Percentiles rank a stretch among this genome's conserved stretches.
phyloP scores from a whole-genome alignment of 2,329 filamentous ascomycete genomes.

The Colletotrichum sp. region DNA sequence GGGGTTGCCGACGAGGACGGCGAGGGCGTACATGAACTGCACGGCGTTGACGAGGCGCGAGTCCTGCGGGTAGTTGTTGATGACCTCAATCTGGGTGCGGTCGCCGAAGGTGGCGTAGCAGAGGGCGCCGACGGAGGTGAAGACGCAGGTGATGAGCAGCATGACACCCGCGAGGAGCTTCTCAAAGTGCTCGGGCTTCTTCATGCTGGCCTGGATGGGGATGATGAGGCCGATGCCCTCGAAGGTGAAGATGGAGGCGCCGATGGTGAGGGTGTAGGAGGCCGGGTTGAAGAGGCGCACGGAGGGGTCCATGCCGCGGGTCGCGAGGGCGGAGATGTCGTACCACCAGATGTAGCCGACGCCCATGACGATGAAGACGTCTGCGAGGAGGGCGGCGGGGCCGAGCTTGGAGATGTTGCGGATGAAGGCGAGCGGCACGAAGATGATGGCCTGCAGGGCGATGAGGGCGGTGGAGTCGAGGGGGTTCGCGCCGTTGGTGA shows the following conservation, averaged over 20 bases:
- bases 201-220: constrained; percentile 96
- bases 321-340: constrained; percentile 63
- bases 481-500: constrained; percentile 53
- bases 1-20: constrained; percentile 74
- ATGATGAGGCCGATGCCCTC: constrained; percentile 98
- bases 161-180: constrained; percentile 71
- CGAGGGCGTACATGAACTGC: constrained; percentile 76
- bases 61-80: constrained; percentile 76
- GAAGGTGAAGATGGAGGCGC: constrained; percentile 88
- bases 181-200: constrained; percentile 70
- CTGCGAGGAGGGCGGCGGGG: constrained; percentile 70
- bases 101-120: constrained; percentile 78
- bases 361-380: constrained; percentile 74
- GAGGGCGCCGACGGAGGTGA: constrained; percentile 73
- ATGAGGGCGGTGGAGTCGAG: constrained; percentile 66
- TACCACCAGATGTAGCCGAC: constrained; percentile 77
- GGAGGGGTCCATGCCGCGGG: constrained; percentile 60
- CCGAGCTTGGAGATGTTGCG: constrained; percentile 79
- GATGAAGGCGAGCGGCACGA: constrained; percentile 72
- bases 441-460: constrained; percentile 65
- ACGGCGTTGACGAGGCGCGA: constrained; percentile 77
- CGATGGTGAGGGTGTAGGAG: constrained; percentile 73
- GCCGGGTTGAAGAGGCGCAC: constrained; percentile 74
- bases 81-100: constrained; percentile 73
- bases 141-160: constrained; percentile 75